These are phyloP conservation scores for Trypanosoma platydactyli DNA, from an alignment of 208 protist species.

Conservation along the genomic window DNA sequence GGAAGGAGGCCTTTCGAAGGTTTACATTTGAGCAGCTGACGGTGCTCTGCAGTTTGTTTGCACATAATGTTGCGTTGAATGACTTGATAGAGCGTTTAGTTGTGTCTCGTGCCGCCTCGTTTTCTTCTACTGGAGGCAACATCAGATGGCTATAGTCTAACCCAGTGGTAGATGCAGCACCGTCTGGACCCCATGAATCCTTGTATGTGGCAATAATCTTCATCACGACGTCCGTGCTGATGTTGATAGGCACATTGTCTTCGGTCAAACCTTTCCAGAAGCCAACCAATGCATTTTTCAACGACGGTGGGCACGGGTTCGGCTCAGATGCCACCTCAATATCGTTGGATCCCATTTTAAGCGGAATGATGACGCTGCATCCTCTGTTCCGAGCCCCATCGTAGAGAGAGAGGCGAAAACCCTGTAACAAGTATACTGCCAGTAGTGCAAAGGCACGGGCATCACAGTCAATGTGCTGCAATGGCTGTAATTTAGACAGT, in stretches of 20 bases:
- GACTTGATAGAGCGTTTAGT: slow-evolving; percentile 25
- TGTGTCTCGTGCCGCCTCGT: neutral
- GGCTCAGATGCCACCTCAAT: slow-evolving; percentile 51
- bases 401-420: slow-evolving; percentile 71
- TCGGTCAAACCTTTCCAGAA: slow-evolving; percentile 53
- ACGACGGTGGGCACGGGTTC: slow-evolving; percentile 63
- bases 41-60: neutral
- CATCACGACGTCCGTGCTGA: slow-evolving; percentile 69
- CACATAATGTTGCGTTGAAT: slow-evolving; percentile 1
- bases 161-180: neutral
- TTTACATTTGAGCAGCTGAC: neutral
- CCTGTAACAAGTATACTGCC: slow-evolving; percentile 73
- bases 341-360: slow-evolving; percentile 43
- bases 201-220: slow-evolving; percentile 72
- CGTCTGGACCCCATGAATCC: slow-evolving; percentile 34
- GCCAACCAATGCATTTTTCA: slow-evolving; percentile 75
- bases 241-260: slow-evolving; percentile 36
- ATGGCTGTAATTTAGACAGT: slow-evolving; percentile 39
- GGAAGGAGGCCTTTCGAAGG: neutral
- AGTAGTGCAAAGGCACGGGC: slow-evolving; percentile 72
- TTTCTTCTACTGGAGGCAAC: neutral
- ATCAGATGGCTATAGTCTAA: slow-evolving; percentile 12
- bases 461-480: slow-evolving; percentile 34
- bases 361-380: slow-evolving; percentile 63
- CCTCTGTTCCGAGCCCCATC: slow-evolving; percentile 24